phyloP scores from a whole-genome alignment of 257 asterid species.

The Solanum bukasovii region DNA sequence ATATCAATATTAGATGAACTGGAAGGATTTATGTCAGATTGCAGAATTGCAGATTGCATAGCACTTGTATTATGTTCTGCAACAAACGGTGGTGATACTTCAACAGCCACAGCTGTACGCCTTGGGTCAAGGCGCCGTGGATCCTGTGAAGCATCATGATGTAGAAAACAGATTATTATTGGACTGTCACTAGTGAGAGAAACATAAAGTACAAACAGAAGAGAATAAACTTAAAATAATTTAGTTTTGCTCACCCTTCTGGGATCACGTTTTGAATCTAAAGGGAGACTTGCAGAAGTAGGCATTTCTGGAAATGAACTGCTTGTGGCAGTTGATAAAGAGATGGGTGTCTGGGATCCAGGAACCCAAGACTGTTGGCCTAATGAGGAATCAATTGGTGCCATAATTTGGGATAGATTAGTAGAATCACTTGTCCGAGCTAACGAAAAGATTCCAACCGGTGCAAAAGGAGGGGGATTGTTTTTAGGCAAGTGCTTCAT shows the following conservation, averaged over 20 bases:
- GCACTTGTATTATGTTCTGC: slow-evolving; percentile 45
- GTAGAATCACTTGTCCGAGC: slow-evolving; percentile 34
- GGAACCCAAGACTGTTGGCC: slow-evolving; percentile 28
- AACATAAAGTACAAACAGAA: background rate
- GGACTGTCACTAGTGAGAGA: background rate
- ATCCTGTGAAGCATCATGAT: slow-evolving; percentile 47
- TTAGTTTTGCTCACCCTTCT: slow-evolving; percentile 63
- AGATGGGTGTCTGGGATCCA: slow-evolving; percentile 33
- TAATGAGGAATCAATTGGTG: slow-evolving; percentile 47
- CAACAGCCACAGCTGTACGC: slow-evolving; percentile 44
- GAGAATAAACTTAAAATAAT: background rate
- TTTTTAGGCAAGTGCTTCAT: slow-evolving; percentile 85
- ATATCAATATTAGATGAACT: slow-evolving; percentile 21
- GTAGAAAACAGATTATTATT: background rate
- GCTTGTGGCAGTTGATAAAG: slow-evolving; percentile 26
- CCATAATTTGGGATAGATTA: slow-evolving; percentile 30
- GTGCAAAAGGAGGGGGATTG: slow-evolving; percentile 41
- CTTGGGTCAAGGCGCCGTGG: slow-evolving; percentile 99
- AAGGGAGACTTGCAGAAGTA: slow-evolving; percentile 33
- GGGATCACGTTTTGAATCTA: slow-evolving; percentile 91
- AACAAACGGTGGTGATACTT: slow-evolving; percentile 32
- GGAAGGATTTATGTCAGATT: slow-evolving; percentile 36
- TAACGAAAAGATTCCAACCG: slow-evolving; percentile 18
- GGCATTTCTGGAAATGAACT: slow-evolving; percentile 37
- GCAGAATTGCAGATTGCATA: slow-evolving; percentile 26